phyloP scores from a whole-genome alignment of 164 flowering plant species.

The Vitis amurensis region DNA sequence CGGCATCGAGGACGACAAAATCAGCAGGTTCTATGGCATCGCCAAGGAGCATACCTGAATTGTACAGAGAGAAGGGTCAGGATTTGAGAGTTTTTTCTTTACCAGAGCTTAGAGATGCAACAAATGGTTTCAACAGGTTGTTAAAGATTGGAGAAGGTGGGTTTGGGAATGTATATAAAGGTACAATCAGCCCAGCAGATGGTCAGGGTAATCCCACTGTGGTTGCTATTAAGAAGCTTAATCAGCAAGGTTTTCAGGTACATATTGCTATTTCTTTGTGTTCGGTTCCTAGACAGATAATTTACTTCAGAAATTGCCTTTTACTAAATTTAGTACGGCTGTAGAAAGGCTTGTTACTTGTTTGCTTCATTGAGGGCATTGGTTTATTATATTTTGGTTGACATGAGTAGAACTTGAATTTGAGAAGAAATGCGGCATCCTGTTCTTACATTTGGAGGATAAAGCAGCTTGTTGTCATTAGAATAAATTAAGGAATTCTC shows the following conservation, averaged over 20 bases:
- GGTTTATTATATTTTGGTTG: not conserved
- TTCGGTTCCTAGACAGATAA: not conserved
- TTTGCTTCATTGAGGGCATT: not conserved
- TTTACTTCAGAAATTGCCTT: not conserved
- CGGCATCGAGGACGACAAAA: constrained; percentile 20
- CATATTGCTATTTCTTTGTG: not conserved
- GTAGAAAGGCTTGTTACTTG: not conserved
- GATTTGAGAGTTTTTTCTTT: constrained; percentile 50
- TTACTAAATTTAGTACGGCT: not conserved
- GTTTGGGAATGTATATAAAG: constrained; percentile 66
- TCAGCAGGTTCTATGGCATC: constrained; percentile 45
- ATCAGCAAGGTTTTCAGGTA: constrained; percentile 57
- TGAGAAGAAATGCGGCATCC: no score
- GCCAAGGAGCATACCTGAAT: constrained; percentile 40
- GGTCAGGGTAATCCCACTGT: constrained; percentile 33
- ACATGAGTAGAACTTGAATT: not conserved
- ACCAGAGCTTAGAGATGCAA: constrained; percentile 54
- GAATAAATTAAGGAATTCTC: no score
- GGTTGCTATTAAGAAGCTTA: constrained; percentile 70
- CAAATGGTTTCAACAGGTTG: constrained; percentile 51
- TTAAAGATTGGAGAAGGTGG: constrained; percentile 73
- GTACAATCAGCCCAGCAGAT: constrained; percentile 34
- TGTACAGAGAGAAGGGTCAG: constrained; percentile 60
- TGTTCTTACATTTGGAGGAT: no score
- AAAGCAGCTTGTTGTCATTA: no score